Percentiles rank a stretch among this genome's conserved stretches.
These are phyloP conservation scores for Aechmea fasciata DNA, from an alignment of 176 grass and related monocot genomes.

Conservation along the genomic window DNA sequence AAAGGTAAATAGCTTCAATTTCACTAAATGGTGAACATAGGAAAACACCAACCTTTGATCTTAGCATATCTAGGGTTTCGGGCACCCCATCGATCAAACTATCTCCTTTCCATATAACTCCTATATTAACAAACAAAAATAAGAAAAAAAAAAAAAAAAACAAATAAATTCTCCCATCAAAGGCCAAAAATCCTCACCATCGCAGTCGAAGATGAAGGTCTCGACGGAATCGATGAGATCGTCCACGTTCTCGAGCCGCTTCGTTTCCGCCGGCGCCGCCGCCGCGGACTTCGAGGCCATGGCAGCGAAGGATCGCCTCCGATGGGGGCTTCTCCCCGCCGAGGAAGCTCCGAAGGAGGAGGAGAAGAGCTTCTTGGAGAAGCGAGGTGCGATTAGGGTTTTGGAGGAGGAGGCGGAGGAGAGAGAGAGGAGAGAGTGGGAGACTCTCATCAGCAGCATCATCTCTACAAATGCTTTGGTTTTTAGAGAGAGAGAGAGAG, in stretches of 20 bases:
- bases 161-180: not conserved
- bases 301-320: not conserved
- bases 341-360: not conserved
- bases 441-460: not conserved
- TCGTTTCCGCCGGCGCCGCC: slow-evolving; percentile 16
- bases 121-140: slow-evolving; percentile 20
- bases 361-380: slow-evolving; percentile 3
- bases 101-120: slow-evolving; percentile 94
- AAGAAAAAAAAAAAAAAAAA: not conserved
- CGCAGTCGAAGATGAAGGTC: slow-evolving; percentile 94
- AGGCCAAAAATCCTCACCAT: slow-evolving; percentile 33
- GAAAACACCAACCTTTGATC: slow-evolving; percentile 43
- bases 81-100: slow-evolving; percentile 87
- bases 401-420: not conserved
- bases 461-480: not conserved
- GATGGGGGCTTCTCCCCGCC: not conserved
- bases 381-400: slow-evolving; percentile 23
- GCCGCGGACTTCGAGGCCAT: slow-evolving; percentile 15
- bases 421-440: not conserved
- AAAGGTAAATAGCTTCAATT: too few relatives aligned
- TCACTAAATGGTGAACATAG: too few relatives aligned
- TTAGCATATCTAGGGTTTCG: slow-evolving; percentile 78
- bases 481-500: not conserved
- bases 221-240: slow-evolving; percentile 90
- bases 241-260: slow-evolving; percentile 59